Evolutionary conservation across 225 moss, liverwort and hornwort species (phyloP), one percentile per base, ranked within the genome.

Genomic region (Anthoceros angustus): DNA sequence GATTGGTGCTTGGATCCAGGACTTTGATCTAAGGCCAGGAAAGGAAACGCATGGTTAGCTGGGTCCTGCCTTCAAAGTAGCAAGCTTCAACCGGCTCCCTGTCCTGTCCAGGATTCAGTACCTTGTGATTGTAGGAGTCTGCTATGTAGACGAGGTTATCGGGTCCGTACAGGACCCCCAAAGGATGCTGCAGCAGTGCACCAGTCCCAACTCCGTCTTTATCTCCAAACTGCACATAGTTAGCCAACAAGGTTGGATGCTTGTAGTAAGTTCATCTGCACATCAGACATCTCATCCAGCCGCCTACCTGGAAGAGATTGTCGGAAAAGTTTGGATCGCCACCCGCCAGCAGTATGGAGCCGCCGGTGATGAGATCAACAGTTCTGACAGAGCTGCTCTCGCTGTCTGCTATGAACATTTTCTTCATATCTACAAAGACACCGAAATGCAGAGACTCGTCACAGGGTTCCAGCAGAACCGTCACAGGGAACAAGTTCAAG

Each of bases 111-210:
- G 66, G 23, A 24, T 38, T 24, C 63, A 40, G 66, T 41, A 66
- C 94, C 91, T 98, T 98, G 69, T 98, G 95, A 25, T 98, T 98
- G n/a, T 98, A 98, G 8, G 95, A 98, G 72, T 98, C 95, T 65
- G 95, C 88, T 69, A 98, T 73, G 42, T 91, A 98, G 48, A 91
- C 82, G 20, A 88, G 68, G 43, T 88, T 88, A 40, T 84, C 78
- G 42, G 81, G 64, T 21, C 86, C 86, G 60, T 74, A 70, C 41
- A 98, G 64, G 69, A 98, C 86, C 43, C 88, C 95, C 42, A 98
- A 66, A 45, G 95, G 95, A 78, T 98, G 95, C 78, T 98, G 95
- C 68, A 98, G 69, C 18, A 73, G 71, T 10, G 84, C 95, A 25
- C 84, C 87, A 25, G 85, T 82, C 62, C 88, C 91, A 45, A 78